Percentiles rank a stretch among this genome's conserved stretches.
phyloP scores from a whole-genome alignment of 2,329 filamentous ascomycete species.

The Corniculantispora saksenae region DNA sequence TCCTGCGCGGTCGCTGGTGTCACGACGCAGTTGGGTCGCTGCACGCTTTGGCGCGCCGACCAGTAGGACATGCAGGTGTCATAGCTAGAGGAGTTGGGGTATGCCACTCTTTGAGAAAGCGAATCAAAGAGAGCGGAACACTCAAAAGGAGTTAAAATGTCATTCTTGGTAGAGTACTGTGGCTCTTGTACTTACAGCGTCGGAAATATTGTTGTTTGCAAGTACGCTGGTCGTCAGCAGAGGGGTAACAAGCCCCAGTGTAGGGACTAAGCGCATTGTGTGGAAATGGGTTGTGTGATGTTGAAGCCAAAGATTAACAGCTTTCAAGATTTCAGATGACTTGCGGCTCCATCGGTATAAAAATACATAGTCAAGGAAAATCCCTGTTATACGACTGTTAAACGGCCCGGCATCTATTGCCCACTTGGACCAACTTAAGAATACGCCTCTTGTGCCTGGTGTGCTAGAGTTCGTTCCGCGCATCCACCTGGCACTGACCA shows the following conservation, averaged over 20 bases:
- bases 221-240: not conserved
- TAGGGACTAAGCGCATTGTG: not conserved
- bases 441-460: not conserved
- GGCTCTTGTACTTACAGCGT: not conserved
- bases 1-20: constrained; percentile 22
- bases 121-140: not conserved
- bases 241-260: not conserved
- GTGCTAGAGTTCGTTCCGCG: not conserved
- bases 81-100: constrained; percentile 8
- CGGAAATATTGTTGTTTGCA: not conserved
- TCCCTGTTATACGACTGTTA: not conserved
- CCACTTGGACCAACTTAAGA: not conserved
- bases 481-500: not conserved
- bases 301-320: not conserved
- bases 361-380: not conserved
- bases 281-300: not conserved
- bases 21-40: constrained; percentile 23
- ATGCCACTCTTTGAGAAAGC: not conserved
- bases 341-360: not conserved
- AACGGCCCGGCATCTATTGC: not conserved
- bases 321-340: not conserved
- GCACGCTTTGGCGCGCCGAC: constrained; percentile 5
- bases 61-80: constrained; percentile 6
- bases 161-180: not conserved
- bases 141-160: not conserved